Evolutionary conservation across 148 eudicot genomes (phyloP).

Genomic region (Chenopodium suecicum): DNA sequence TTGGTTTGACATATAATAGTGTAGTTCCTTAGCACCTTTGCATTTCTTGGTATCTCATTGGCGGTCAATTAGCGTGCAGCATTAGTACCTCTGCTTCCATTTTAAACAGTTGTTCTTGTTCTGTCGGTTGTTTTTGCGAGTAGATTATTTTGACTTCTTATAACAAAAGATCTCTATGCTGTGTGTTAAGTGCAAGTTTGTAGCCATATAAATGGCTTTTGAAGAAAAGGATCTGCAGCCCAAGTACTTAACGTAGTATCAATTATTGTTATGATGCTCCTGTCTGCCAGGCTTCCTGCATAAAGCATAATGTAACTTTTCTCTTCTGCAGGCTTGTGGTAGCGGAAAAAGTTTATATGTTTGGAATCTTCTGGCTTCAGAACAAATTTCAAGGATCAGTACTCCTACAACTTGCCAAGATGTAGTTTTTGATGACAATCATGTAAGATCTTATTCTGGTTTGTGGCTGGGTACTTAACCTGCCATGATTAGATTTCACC

Average conservation of each 20-base stretch:
- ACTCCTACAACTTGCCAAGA: slow-evolving; percentile 67
- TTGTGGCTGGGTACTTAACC: neutral
- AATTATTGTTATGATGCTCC: neutral
- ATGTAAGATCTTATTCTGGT: slow-evolving; percentile 52
- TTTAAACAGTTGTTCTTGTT: neutral
- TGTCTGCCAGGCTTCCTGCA: slow-evolving; percentile 8
- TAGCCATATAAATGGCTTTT: neutral
- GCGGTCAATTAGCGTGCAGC: neutral
- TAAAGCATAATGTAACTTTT: slow-evolving; percentile 1
- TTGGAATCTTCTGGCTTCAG: slow-evolving; percentile 91
- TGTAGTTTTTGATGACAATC: slow-evolving; percentile 71
- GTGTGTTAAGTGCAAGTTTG: neutral
- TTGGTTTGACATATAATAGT: too few species aligned
- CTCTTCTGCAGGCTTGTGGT: slow-evolving; percentile 67
- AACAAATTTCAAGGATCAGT: slow-evolving; percentile 54
- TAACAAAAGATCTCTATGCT: neutral
- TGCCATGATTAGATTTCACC: neutral
- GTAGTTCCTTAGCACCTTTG: neutral
- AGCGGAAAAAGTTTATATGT: slow-evolving; percentile 69
- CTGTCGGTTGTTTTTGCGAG: neutral
- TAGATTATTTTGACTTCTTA: neutral
- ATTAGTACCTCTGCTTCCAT: neutral
- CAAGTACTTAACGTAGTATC: neutral
- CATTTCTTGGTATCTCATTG: neutral
- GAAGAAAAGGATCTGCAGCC: neutral